Base-by-base conservation (phyloP, 768 basidiomycete species). In the Tulasnella sp. region DNA sequence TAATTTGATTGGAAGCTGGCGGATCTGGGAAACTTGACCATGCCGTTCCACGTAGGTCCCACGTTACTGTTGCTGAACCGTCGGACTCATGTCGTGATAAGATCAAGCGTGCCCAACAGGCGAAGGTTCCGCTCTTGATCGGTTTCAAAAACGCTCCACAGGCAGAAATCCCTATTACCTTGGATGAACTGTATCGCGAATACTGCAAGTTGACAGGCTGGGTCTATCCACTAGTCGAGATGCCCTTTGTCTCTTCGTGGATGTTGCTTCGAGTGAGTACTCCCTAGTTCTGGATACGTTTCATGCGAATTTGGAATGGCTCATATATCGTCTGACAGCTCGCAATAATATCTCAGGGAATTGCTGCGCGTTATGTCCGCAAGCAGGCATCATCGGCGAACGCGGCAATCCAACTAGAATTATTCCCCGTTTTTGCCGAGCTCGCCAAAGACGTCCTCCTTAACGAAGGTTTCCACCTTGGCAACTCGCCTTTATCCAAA, bases 381-480 rank as follows among this genome's bases (percentile, higher is more conserved):
- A 89, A 93, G 26, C 95, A 98, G 84, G 95, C 95, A 4, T 96
- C 93, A 82, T 96, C 95, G 0, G 94, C 95, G 83, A 85, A 86
- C 61, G 95, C 95, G 9, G 85, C 84, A 67, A 79, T 87, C 70
- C 86, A 87, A 70, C 78, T 80, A 18, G 80, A 81, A 35, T 79
- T 82, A 23, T 85, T 84, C 79, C 83, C 84, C 71, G 37, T 70
- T 15, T 46, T 80, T 16, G 78, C 67, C 35, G 40, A 67, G 26
- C 32, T 80, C 35, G 79, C 79, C 23, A 73, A 57, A 42, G 79
- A 67, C 23, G 57, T 80, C 42, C 42, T 77, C 7, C 57, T 67
- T 26, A 39, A 74, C 46, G 23, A 75, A 48, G 46, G 44, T 55
- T 75, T 57, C 26, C 67, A 46, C n/a, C 35, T 61, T 7, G n/a